These are phyloP conservation scores for Entonaema liquescens DNA, from an alignment of 495 filamentous ascomycete genomes.

Conservation along the genomic window DNA sequence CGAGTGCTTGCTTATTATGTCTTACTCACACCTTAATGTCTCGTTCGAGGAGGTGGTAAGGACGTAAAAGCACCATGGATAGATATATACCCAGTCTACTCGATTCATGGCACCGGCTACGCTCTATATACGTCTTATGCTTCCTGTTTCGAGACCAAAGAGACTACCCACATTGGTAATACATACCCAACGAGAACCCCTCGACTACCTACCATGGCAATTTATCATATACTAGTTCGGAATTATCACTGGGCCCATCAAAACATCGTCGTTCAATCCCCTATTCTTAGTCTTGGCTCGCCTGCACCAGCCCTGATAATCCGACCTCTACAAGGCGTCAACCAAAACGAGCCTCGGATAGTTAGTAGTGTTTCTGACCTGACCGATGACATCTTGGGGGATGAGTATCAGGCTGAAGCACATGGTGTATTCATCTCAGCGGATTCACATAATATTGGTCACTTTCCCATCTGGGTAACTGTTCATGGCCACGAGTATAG, in stretches of 20 bases:
- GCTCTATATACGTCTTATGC: not conserved
- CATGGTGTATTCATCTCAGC: constrained; percentile 45
- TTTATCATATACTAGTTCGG: constrained; percentile 26
- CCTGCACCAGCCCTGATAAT: constrained; percentile 8
- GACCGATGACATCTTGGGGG: constrained; percentile 22
- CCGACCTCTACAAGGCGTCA: constrained; percentile 27
- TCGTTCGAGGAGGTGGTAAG: not conserved
- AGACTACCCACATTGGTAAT: not conserved
- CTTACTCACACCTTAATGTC: not conserved
- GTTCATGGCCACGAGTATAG: constrained; percentile 12
- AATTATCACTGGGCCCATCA: constrained; percentile 38
- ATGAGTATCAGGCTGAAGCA: constrained; percentile 27
- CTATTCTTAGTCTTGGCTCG: constrained; percentile 14
- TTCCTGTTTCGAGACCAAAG: not conserved
- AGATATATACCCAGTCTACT: not conserved
- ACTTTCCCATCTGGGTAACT: constrained; percentile 39
- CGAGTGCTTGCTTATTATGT: not conserved
- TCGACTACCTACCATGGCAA: constrained; percentile 13
- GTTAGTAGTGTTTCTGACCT: constrained; percentile 9
- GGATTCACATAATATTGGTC: not conserved
- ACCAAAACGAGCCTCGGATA: constrained; percentile 35
- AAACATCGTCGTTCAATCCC: constrained; percentile 30
- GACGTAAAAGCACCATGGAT: not conserved
- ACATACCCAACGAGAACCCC: not conserved
- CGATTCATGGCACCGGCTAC: not conserved